phyloP scores from a whole-genome alignment of 768 basidiomycete genomes.

The Imleria badia region DNA sequence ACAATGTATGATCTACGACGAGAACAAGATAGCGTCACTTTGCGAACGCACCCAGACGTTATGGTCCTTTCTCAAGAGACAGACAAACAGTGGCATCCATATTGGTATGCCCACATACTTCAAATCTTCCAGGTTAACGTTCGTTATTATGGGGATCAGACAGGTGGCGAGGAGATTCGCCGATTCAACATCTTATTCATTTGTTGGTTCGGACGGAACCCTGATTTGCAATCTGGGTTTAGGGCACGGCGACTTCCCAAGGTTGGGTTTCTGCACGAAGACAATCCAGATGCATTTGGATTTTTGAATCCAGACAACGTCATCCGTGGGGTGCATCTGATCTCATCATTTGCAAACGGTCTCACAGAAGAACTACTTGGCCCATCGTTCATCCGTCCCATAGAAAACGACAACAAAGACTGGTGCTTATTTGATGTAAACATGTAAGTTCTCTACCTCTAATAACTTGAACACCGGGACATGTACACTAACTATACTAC shows the following conservation, averaged over 20 bases:
- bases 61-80: constrained; percentile 32
- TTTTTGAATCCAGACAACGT: background rate
- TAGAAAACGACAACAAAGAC: no score
- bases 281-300: background rate
- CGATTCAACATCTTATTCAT: constrained; percentile 35
- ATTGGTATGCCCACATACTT: constrained; percentile 34
- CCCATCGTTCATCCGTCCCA: no score
- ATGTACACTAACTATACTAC: no score
- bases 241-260: no score
- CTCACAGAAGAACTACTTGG: constrained; percentile 8
- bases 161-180: no score
- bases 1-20: constrained; percentile 29
- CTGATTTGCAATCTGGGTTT: background rate
- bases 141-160: background rate
- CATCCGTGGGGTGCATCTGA: background rate
- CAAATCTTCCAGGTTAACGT: constrained; percentile 21
- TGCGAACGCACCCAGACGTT: constrained; percentile 31
- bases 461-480: no score
- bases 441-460: no score
- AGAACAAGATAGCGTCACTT: constrained; percentile 41
- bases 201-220: constrained; percentile 23
- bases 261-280: no score
- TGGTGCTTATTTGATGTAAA: no score
- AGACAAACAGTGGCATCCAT: constrained; percentile 34
- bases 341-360: constrained; percentile 20